phyloP scores from a whole-genome alignment of 129 eudicot genomes.

The Chrysanthemum lavandulifolium region DNA sequence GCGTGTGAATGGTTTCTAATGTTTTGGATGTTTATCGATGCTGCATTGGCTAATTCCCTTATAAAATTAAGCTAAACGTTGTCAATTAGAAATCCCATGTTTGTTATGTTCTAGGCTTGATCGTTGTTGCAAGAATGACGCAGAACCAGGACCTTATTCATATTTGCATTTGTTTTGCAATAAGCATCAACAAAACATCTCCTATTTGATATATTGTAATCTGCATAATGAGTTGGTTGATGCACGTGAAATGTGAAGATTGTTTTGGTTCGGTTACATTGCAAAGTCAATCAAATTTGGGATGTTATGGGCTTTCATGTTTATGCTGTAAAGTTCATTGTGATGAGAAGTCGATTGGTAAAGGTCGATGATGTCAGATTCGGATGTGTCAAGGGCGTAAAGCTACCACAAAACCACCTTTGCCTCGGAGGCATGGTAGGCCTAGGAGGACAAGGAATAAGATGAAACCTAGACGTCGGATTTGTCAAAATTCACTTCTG shows the following conservation, averaged over 20 bases:
- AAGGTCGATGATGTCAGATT: constrained; percentile 38
- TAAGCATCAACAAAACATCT: constrained; percentile 55
- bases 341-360: constrained; percentile 54
- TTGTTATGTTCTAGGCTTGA: constrained; percentile 74
- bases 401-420: constrained; percentile 68
- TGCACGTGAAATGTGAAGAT: constrained; percentile 56
- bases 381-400: constrained; percentile 44
- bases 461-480: constrained; percentile 27
- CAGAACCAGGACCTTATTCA: constrained; percentile 39
- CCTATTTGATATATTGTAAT: constrained; percentile 60
- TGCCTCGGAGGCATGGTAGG: constrained; percentile 71
- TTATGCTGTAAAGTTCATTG: constrained; percentile 63
- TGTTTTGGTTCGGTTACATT: constrained; percentile 51
- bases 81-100: constrained; percentile 67
- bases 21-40: constrained; percentile 71
- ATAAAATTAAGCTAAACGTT: constrained; percentile 61
- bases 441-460: constrained; percentile 58
- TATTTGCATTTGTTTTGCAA: constrained; percentile 53
- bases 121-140: constrained; percentile 48
- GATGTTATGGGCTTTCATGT: constrained; percentile 48
- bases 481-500: constrained; percentile 47
- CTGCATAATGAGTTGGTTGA: constrained; percentile 63
- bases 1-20: constrained; percentile 88
- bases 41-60: constrained; percentile 55
- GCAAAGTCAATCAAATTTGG: constrained; percentile 40